phyloP scores from a whole-genome alignment of 495 filamentous ascomycete species.

The Tuber brumale region DNA sequence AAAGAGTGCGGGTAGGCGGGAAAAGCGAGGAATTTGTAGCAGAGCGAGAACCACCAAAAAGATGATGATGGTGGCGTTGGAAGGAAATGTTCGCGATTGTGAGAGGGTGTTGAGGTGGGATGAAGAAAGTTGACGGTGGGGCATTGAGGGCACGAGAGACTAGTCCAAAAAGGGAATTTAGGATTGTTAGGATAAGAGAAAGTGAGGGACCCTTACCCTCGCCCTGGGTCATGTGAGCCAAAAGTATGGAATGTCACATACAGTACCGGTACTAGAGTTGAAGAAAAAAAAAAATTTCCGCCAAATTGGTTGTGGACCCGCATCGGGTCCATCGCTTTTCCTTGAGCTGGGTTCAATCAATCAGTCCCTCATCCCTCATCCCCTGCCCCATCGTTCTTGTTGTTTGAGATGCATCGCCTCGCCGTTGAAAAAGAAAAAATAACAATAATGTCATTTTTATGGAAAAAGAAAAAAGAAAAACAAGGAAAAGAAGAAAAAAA shows the following conservation, averaged over 20 bases:
- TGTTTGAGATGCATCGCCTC: not conserved
- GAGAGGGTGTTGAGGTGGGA: not conserved
- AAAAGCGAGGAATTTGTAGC: not conserved
- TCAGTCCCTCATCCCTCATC: not conserved
- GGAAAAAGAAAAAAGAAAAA: not conserved
- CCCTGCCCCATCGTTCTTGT: not conserved
- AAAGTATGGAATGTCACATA: not conserved
- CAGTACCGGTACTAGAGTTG: no score
- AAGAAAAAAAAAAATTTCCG: no score
- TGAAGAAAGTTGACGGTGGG: not conserved
- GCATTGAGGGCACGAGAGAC: not conserved
- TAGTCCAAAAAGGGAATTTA: not conserved
- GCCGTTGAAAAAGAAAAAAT: not conserved
- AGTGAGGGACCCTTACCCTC: not conserved
- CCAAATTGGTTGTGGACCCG: not conserved
- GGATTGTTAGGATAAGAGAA: not conserved
- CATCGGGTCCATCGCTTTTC: not conserved
- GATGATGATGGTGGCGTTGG: not conserved
- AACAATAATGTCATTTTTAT: not conserved
- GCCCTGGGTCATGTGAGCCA: slow-evolving; percentile 1
- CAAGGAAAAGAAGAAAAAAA: not conserved
- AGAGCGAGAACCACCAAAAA: not conserved
- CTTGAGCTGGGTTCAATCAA: not conserved
- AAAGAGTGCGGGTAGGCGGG: not conserved
- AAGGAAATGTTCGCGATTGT: not conserved